phyloP scores from a whole-genome alignment of 805 yeast genomes.

The Alloascoidea hylecoeti region DNA sequence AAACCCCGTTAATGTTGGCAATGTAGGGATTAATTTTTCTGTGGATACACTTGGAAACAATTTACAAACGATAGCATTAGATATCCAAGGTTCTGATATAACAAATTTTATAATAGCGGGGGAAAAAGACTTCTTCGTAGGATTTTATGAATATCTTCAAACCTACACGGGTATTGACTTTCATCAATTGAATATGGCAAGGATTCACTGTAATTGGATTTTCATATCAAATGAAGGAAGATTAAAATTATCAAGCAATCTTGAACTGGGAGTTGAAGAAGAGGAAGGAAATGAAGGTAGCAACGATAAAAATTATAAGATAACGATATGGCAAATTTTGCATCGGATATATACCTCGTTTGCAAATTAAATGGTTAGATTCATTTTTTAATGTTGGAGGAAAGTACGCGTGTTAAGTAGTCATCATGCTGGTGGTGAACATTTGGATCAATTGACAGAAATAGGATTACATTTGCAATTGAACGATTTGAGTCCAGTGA shows the following conservation, averaged over 20 bases:
- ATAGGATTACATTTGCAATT: too few relatives aligned
- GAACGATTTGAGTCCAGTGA: too few relatives aligned
- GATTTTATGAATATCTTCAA: neutral
- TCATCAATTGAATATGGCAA: neutral
- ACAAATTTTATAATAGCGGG: neutral
- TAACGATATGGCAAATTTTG: neutral
- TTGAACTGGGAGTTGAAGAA: neutral
- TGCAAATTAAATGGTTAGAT: too few relatives aligned
- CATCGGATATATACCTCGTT: neutral
- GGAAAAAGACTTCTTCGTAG: neutral
- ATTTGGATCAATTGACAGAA: too few relatives aligned
- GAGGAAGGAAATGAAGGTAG: neutral
- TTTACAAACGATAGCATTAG: neutral
- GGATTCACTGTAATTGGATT: neutral
- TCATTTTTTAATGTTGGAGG: too few relatives aligned
- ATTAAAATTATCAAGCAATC: neutral
- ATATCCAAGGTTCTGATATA: neutral
- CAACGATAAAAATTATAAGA: neutral
- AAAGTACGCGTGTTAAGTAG: too few relatives aligned
- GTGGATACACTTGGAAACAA: neutral
- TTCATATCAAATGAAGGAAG: neutral
- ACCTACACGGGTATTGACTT: neutral
- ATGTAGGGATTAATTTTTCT: neutral
- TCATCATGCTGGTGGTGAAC: too few relatives aligned
- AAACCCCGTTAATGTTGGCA: neutral